Conservation (phyloP, 345 rosid genomes). For the Bretschneidera sinensis region DNA sequence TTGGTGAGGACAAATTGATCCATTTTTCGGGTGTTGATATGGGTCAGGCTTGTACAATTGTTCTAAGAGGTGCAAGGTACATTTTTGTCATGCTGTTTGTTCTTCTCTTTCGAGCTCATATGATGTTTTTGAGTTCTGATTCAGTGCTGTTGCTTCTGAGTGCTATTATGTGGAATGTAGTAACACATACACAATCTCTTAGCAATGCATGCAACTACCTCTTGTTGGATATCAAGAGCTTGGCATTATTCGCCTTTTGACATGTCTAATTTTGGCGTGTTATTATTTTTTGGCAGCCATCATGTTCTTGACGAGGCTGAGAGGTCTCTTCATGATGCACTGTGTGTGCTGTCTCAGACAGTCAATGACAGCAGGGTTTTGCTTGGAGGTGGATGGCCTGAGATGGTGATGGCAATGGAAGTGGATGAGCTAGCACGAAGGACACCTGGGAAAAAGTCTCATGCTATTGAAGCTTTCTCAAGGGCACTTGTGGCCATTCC, state of each 20-base stretch:
- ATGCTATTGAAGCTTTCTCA: slow-evolving; percentile 93
- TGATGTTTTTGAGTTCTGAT: background rate
- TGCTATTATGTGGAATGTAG: too few relatives aligned
- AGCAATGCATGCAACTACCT: too few relatives aligned
- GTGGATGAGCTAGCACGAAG: slow-evolving; percentile 91
- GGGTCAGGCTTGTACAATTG: slow-evolving; percentile 98
- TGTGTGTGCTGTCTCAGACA: slow-evolving; percentile 92
- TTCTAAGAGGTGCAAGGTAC: slow-evolving; percentile 94
- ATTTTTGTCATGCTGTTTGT: background rate
- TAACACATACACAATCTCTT: too few relatives aligned
- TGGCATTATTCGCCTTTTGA: background rate
- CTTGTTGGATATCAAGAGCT: background rate
- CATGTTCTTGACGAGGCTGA: slow-evolving; percentile 99
- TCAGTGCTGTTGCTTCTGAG: too few relatives aligned
- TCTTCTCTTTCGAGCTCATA: background rate
- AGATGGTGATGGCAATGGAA: slow-evolving; percentile 98
- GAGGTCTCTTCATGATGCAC: slow-evolving; percentile 93
- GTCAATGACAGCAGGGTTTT: slow-evolving; percentile 88
- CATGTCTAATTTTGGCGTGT: background rate
- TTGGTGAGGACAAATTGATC: slow-evolving; percentile 97
- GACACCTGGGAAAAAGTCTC: slow-evolving; percentile 96
- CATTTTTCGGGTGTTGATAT: slow-evolving; percentile 93
- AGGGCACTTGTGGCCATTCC: slow-evolving; percentile 83
- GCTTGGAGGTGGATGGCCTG: slow-evolving; percentile 99
- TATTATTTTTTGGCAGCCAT: slow-evolving; percentile 45